phyloP scores from a whole-genome alignment of 345 rosid species.

The Cardamine occulta region DNA sequence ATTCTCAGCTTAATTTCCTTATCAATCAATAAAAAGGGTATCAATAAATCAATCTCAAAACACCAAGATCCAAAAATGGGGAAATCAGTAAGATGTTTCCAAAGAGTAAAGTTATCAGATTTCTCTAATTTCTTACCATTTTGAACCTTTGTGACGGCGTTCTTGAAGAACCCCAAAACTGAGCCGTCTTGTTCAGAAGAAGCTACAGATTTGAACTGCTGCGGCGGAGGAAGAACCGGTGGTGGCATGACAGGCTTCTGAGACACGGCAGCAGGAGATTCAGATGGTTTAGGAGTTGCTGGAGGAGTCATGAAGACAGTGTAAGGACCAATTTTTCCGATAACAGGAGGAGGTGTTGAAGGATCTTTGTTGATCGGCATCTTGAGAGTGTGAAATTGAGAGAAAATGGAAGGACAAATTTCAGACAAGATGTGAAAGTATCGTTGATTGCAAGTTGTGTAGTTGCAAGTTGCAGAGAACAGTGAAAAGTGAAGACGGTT shows the following conservation, averaged over 20 bases:
- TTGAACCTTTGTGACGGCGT: slow-evolving; percentile 77
- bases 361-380: slow-evolving; percentile 85
- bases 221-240: slow-evolving; percentile 56
- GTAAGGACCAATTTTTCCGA: slow-evolving; percentile 98
- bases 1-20: background rate
- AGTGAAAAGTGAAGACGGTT: slow-evolving; percentile 37
- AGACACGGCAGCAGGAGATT: slow-evolving; percentile 55
- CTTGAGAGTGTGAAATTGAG: slow-evolving; percentile 25
- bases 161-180: slow-evolving; percentile 68
- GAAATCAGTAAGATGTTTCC: background rate
- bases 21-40: slow-evolving; percentile 17
- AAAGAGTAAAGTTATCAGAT: background rate
- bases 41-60: slow-evolving; percentile 19
- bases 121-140: slow-evolving; percentile 53
- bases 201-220: slow-evolving; percentile 53
- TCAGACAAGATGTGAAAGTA: slow-evolving; percentile 17
- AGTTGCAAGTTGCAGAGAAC: slow-evolving; percentile 40
- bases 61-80: slow-evolving; percentile 29
- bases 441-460: background rate
- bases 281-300: slow-evolving; percentile 76
- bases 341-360: slow-evolving; percentile 78
- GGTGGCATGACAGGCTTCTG: slow-evolving; percentile 31
- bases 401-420: background rate
- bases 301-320: slow-evolving; percentile 98
- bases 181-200: slow-evolving; percentile 49